Base-by-base conservation (phyloP, 306 rosid species). In the Malus orientalis region DNA sequence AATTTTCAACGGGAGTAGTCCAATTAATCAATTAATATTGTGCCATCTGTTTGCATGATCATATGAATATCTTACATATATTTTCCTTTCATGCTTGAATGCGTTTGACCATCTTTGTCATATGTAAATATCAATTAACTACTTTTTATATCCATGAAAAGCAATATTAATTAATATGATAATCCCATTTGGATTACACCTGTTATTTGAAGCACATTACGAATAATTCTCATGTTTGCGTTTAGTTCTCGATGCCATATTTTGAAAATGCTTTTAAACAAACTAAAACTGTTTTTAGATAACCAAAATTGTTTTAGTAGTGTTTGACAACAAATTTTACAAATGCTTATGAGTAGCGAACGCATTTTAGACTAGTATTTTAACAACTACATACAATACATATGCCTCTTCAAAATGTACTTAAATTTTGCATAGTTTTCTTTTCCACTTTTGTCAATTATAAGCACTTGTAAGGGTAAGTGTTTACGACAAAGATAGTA, bases 31-130 rank as follows among this genome's bases (percentile, higher is more conserved):
- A 53, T 53, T 16, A 20, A 57, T 70, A 16, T 18, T 5, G 9
- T 10, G 61, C 30, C 44, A 71, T 36, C 72, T 68, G 72, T 68
- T 42, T 16, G 49, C 75, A 51, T 53, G 64, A 30, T 53, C 27
- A 51, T 0, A 11, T 54, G 13, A 30, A 71, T 22, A 53, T 63
- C 40, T 47, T 63, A 23, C 9, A 27, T 19, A 32, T 20, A n/a
- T 30, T 51, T 51, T 65, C 16, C 9, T 22, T 75, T 51, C 18
- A 18, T 8, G 38, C 20, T 25, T 38, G 16, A 73, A 40, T 54
- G 68, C 30, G 54, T 54, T 54, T 71, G 82, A 79, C 78, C 77
- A 38, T 25, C 75, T 38, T 42, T 78, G n/a, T 64, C 77, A 63
- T 76, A 20, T 67, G 25, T 36, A 64, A 23, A 64, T 30, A 30